Percentiles rank a stretch among this genome's conserved stretches.
Evolutionary conservation across 2,329 filamentous ascomycete genomes (phyloP).

Genomic region (Xylaria sp.): DNA sequence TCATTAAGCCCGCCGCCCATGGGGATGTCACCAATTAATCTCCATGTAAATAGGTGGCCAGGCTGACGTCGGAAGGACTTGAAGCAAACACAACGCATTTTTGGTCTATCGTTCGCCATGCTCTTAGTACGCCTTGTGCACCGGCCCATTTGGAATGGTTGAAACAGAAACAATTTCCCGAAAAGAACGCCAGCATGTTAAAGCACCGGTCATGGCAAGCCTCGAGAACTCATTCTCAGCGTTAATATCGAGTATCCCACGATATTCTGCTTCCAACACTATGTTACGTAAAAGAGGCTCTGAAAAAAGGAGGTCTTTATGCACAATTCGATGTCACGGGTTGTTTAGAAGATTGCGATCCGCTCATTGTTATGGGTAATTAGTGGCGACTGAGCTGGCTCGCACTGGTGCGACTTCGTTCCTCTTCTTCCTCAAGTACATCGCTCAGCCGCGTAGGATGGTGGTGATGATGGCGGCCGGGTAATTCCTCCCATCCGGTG

Average conservation of each 20-base stretch:
- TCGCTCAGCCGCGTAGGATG: conserved; percentile 90
- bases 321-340: conserved; percentile 13
- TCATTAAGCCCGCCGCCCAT: conserved; percentile 14
- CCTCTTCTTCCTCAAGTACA: conserved; percentile 86
- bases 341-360: background rate
- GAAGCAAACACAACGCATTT: conserved; percentile 34
- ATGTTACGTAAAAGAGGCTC: background rate
- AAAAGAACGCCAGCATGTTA: conserved; percentile 28
- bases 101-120: conserved; percentile 36
- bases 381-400: conserved; percentile 66
- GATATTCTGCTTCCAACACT: background rate
- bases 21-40: conserved; percentile 12
- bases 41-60: conserved; percentile 6
- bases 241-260: conserved; percentile 16
- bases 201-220: conserved; percentile 13
- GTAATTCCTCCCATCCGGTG: conserved; percentile 76
- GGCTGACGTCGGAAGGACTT: conserved; percentile 21
- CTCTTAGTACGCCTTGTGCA: conserved; percentile 30
- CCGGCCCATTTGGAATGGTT: conserved; percentile 23
- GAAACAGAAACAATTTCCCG: conserved; percentile 27
- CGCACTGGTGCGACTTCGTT: conserved; percentile 78
- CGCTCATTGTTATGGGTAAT: conserved; percentile 8
- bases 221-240: conserved; percentile 17
- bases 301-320: conserved; percentile 8
- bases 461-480: conserved; percentile 79